These are phyloP conservation scores for Aspergillus sp. DNA, from an alignment of 2,329 filamentous ascomycete genomes.

Conservation along the genomic window DNA sequence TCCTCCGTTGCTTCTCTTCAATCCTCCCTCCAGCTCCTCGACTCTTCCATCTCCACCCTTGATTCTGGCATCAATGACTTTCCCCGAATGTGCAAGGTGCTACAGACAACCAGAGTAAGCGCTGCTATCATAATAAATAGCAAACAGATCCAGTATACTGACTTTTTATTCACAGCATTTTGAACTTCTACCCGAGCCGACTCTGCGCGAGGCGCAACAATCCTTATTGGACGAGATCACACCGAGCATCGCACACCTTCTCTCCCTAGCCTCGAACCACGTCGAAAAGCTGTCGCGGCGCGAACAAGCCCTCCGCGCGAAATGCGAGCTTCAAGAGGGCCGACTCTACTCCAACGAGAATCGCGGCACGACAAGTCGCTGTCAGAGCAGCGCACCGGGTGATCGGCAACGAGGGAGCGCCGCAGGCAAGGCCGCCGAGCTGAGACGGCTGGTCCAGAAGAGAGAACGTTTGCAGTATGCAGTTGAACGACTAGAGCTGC, in stretches of 20 bases:
- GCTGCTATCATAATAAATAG: neutral
- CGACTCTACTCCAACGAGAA: constrained; percentile 51
- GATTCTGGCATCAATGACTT: constrained; percentile 64
- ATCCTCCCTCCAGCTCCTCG: constrained; percentile 60
- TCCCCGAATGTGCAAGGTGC: constrained; percentile 60
- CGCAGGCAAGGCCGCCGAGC: constrained; percentile 52
- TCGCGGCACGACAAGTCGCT: constrained; percentile 21
- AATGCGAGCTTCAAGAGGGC: constrained; percentile 79
- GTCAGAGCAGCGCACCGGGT: constrained; percentile 20
- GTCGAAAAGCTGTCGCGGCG: constrained; percentile 79
- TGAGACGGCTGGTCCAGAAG: constrained; percentile 72
- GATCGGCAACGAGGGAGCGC: constrained; percentile 22
- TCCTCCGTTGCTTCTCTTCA: constrained; percentile 61
- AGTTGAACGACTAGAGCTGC: constrained; percentile 79
- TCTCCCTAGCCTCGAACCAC: constrained; percentile 78
- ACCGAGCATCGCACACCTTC: constrained; percentile 77
- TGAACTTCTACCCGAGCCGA: constrained; percentile 83
- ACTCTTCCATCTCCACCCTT: constrained; percentile 62
- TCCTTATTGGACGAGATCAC: constrained; percentile 84
- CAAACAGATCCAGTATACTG: neutral
- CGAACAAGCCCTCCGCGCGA: constrained; percentile 79
- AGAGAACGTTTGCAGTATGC: constrained; percentile 84
- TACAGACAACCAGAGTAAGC: constrained; percentile 61
- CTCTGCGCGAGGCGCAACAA: constrained; percentile 76
- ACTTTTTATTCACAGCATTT: constrained; percentile 64